Evolutionary conservation across 306 rosid genomes (phyloP).

Genomic region (Hippophae gyantsensis): DNA sequence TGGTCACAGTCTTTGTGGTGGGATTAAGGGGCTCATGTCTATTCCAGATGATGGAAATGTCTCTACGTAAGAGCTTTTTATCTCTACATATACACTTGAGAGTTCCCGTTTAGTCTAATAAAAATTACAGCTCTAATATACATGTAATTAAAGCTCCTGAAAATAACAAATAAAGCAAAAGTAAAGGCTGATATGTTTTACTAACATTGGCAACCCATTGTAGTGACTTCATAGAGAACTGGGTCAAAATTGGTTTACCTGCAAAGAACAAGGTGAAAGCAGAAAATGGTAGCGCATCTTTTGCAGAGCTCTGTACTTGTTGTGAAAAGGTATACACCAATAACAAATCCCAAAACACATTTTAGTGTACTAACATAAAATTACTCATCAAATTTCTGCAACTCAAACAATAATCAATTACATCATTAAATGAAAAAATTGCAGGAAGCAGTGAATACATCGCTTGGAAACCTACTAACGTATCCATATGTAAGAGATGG

Average conservation of each 20-base stretch:
- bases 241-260: constrained; percentile 68
- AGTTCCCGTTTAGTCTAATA: neutral
- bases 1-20: constrained; percentile 94
- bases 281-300: constrained; percentile 19
- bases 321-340: constrained; percentile 65
- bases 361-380: no score
- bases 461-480: constrained; percentile 79
- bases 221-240: constrained; percentile 87
- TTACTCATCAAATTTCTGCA: no score
- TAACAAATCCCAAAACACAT: no score
- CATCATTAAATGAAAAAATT: neutral
- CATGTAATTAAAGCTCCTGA: no score
- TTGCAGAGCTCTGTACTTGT: constrained; percentile 47
- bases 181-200: neutral
- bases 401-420: no score
- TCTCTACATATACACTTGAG: no score
- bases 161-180: no score
- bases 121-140: neutral
- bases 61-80: constrained; percentile 41
- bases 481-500: constrained; percentile 94
- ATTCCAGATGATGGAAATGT: constrained; percentile 49
- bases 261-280: constrained; percentile 69
- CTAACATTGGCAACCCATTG: constrained; percentile 5
- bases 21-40: constrained; percentile 79
- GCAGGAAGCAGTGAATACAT: constrained; percentile 88